Percentiles rank a stretch among this genome's conserved stretches.
Conservation (phyloP, 139 green algal genomes). For the Edaphochlamys debaryana region DNA sequence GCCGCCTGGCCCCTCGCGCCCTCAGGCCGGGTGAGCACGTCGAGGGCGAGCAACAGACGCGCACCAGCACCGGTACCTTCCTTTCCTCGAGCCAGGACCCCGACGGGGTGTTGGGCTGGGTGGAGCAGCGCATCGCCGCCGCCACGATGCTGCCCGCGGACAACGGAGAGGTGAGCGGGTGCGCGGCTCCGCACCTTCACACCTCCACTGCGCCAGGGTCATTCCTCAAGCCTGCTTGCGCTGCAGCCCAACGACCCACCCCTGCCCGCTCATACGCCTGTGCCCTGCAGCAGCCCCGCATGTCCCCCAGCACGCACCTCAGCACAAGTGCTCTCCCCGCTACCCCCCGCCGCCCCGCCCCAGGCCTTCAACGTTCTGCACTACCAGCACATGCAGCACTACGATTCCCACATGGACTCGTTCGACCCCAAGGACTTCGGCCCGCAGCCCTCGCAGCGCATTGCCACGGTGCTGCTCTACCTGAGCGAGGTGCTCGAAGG, state of each 20-base stretch:
- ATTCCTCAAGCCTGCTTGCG: too few relatives aligned
- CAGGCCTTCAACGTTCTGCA: constrained; percentile 72
- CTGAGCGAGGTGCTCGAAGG: constrained; percentile 83
- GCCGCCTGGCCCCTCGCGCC: too few relatives aligned
- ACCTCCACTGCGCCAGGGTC: too few relatives aligned
- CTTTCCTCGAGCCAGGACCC: constrained; percentile 44
- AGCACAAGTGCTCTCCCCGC: too few relatives aligned
- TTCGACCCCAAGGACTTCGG: constrained; percentile 79
- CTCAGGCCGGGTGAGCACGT: constrained; percentile 48
- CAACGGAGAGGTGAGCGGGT: constrained; percentile 59
- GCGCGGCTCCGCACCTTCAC: too few relatives aligned
- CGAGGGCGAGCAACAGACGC: constrained; percentile 51
- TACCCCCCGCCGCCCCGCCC: too few relatives aligned
- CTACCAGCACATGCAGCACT: constrained; percentile 66
- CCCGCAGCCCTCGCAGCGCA: constrained; percentile 75
- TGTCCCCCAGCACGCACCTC: too few relatives aligned
- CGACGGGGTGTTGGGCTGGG: constrained; percentile 56
- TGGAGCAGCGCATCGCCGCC: constrained; percentile 65
- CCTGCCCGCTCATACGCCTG: too few relatives aligned
- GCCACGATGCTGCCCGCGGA: constrained; percentile 54
- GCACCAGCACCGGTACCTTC: constrained; percentile 68
- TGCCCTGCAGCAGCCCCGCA: too few relatives aligned
- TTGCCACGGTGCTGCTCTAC: constrained; percentile 85
- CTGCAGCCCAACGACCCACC: too few relatives aligned
- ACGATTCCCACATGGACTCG: constrained; percentile 68